Evolutionary conservation across 225 moss, liverwort and hornwort species (phyloP), one percentile per base, ranked within the genome.

Genomic region (Marchantia polymorpha): DNA sequence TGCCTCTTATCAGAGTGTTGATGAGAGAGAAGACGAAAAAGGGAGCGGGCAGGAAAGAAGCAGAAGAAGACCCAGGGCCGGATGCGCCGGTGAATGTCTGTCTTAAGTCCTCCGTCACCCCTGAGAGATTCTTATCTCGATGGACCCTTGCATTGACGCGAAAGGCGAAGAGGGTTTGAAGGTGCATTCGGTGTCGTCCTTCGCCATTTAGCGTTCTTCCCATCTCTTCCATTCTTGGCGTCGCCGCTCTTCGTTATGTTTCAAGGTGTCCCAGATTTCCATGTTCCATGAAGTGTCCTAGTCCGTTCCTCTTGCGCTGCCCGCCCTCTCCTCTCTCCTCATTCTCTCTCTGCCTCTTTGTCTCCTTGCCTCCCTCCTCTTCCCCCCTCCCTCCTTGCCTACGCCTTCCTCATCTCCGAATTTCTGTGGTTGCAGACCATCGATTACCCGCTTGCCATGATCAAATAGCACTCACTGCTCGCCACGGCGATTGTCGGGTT

Each of bases 211-310:
- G 75, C 22, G 56, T 46, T 76, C 46, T 16, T 48, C 56, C 61
- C 49, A 20, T 55, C 75, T 50, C 53, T 16, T 68, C 52, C 51
- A 51, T 72, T 17, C 68, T 52, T 82, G 82, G 72, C 77, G 71
- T 82, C 63, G 82, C 73, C 77, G 73, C 73, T 77, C 64, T 83
- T 53, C 85, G 85, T 79, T 76, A 85, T 85, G 85, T 75, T 85
- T 79, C 82, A 82, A 69, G 82, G 80, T 64, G 82, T 79, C 31
- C 53, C 82, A 53, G 82, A 85, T 79, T 85, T 85, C 79, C 79
- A 82, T 75, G 82, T 79, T 4, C 82, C 82, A 73, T 82, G 82
- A 82, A 79, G 79, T 82, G 75, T 55, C 64, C 51, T 10, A 17
- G n/a, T 63, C 26, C 27, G 26, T 16, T 54, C 31, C 12, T 79